phyloP scores from a whole-genome alignment of 2,329 filamentous ascomycete genomes.

The Apiospora sp. region DNA sequence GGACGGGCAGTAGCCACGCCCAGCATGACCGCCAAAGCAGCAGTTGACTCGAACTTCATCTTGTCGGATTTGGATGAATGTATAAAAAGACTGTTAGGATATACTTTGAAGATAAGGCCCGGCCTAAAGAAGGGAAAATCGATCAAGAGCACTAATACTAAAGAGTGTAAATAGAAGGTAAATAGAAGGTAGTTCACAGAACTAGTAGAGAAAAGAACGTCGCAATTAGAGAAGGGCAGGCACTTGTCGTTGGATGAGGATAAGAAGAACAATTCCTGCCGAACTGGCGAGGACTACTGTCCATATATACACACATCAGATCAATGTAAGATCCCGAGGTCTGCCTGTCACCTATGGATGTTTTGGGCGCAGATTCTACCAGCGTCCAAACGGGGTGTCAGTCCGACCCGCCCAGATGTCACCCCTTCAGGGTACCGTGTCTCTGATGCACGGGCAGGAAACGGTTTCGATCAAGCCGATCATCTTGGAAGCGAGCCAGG shows the following conservation, averaged over 20 bases:
- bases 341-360: neutral
- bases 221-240: conserved; percentile 36
- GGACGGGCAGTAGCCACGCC: conserved; percentile 43
- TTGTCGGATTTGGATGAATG: conserved; percentile 33
- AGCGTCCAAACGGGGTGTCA: neutral
- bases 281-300: neutral
- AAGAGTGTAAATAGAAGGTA: conserved; percentile 37
- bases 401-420: conserved; percentile 8
- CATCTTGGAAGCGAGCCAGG: conserved; percentile 6
- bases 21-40: conserved; percentile 40
- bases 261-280: conserved; percentile 26
- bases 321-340: neutral
- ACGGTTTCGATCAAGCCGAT: conserved; percentile 6
- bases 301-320: conserved; percentile 24
- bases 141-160: conserved; percentile 31
- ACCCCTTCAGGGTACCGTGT: conserved; percentile 5
- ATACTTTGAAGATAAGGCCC: conserved; percentile 36
- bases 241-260: conserved; percentile 39
- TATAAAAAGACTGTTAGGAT: conserved; percentile 18
- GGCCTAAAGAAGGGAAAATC: conserved; percentile 38
- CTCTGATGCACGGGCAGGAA: neutral
- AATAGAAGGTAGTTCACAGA: conserved; percentile 42
- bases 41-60: conserved; percentile 44
- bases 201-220: conserved; percentile 41
- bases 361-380: neutral